Evolutionary conservation across 2,329 filamentous ascomycete genomes (phyloP).

Genomic region (Tolypocladium sp.): DNA sequence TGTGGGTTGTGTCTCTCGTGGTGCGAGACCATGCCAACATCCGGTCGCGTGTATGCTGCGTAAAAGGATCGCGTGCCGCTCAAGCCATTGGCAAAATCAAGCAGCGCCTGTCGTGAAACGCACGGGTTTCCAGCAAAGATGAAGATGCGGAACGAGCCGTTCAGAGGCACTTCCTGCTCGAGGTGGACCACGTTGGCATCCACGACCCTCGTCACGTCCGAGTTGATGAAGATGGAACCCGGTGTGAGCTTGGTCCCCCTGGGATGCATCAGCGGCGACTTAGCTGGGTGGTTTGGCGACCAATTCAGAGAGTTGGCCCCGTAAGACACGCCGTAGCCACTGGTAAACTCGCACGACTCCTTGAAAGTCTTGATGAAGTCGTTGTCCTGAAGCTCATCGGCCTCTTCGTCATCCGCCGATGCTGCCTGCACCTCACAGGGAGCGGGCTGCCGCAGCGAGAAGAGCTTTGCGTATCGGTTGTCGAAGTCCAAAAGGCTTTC

Average conservation of each 20-base stretch:
- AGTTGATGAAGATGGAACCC: conserved; percentile 67
- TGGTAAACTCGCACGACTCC: conserved; percentile 83
- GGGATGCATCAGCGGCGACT: conserved; percentile 61
- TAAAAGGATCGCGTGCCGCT: conserved; percentile 64
- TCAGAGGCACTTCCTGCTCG: conserved; percentile 82
- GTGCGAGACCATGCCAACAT: conserved; percentile 55
- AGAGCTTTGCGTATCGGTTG: conserved; percentile 80
- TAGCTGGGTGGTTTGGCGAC: conserved; percentile 62
- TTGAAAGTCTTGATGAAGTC: conserved; percentile 88
- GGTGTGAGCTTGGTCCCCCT: conserved; percentile 56
- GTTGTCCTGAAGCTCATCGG: conserved; percentile 38
- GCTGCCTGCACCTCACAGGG: conserved; percentile 65
- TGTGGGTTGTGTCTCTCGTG: conserved; percentile 83
- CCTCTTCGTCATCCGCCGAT: conserved; percentile 25
- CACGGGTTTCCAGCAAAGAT: conserved; percentile 67
- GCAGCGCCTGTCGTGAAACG: conserved; percentile 52
- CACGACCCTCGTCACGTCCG: conserved; percentile 75
- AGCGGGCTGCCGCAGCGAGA: conserved; percentile 68
- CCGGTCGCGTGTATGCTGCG: conserved; percentile 50
- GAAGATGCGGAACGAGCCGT: conserved; percentile 81
- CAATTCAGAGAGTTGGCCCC: conserved; percentile 77
- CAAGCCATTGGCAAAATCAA: conserved; percentile 60
- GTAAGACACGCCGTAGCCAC: conserved; percentile 84
- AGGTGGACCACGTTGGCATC: conserved; percentile 87
- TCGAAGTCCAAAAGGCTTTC: conserved; percentile 82